A percentile compares a stretch with the other conserved stretches of the same genome.
These are phyloP conservation scores for Eimeria necatrix DNA, from an alignment of 169 alveolate species.

Conservation along the genomic window DNA sequence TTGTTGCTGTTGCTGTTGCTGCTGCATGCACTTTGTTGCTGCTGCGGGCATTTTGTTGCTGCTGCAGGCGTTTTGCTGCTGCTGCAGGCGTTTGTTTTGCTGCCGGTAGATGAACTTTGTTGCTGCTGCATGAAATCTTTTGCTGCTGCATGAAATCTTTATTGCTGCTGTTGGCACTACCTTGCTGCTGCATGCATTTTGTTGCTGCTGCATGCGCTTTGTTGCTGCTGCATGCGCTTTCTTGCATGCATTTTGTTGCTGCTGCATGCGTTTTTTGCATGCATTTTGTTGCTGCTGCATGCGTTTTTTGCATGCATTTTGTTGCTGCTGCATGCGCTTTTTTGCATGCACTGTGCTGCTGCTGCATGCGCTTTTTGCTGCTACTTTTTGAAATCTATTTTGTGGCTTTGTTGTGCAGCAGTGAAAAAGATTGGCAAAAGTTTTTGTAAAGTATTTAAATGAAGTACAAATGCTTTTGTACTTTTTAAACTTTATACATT, in stretches of 20 bases:
- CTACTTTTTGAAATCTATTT: not conserved
- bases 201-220: not conserved
- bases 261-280: not conserved
- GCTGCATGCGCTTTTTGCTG: not conserved
- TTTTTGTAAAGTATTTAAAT: too few species aligned
- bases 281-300: not conserved
- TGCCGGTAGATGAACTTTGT: not conserved
- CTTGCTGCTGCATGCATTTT: not conserved
- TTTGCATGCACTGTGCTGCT: not conserved
- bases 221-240: not conserved
- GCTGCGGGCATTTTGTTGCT: not conserved
- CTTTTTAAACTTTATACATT: too few species aligned
- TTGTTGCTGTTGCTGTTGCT: not conserved
- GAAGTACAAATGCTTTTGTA: not conserved
- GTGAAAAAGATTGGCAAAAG: too few species aligned
- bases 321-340: not conserved
- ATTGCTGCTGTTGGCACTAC: not conserved
- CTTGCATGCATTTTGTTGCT: not conserved
- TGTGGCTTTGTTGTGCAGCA: not conserved
- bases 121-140: not conserved
- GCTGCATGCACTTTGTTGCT: not conserved
- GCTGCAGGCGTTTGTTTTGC: not conserved
- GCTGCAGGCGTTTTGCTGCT: not conserved
- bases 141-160: not conserved
- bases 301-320: not conserved